These are phyloP conservation scores for Ascochyta clinopodiicola DNA, from an alignment of 2,329 filamentous ascomycete species.

Conservation along the genomic window DNA sequence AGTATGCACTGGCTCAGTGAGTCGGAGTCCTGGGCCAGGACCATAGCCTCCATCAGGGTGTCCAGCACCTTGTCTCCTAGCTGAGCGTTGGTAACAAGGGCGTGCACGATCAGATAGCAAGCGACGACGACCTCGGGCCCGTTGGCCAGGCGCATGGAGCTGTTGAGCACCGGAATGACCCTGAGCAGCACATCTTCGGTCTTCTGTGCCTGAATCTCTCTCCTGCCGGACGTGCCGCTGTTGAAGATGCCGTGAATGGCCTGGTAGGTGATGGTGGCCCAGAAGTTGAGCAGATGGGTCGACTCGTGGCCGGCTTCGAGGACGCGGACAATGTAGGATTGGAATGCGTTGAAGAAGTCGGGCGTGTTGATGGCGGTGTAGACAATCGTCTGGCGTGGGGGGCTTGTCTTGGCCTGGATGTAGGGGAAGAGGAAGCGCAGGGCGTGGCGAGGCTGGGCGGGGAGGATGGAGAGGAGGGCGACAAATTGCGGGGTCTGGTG, in stretches of 20 bases:
- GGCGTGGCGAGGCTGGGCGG: conserved; percentile 72
- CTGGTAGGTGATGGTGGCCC: conserved; percentile 87
- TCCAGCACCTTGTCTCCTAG: conserved; percentile 82
- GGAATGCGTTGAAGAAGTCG: conserved; percentile 77
- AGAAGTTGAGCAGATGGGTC: conserved; percentile 82
- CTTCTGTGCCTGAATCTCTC: conserved; percentile 77
- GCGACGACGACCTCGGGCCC: conserved; percentile 81
- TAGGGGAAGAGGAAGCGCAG: conserved; percentile 90
- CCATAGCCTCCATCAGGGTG: conserved; percentile 87
- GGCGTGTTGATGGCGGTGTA: conserved; percentile 82
- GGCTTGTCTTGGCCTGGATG: conserved; percentile 75
- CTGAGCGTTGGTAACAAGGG: conserved; percentile 82
- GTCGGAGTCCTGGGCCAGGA: conserved; percentile 75
- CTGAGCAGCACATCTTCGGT: conserved; percentile 77
- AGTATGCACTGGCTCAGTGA: conserved; percentile 77
- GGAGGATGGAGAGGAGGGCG: conserved; percentile 85
- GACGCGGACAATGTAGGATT: conserved; percentile 77
- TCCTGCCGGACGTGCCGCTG: conserved; percentile 74
- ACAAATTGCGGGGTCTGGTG: conserved; percentile 85
- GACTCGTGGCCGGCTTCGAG: conserved; percentile 76
- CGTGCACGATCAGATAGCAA: conserved; percentile 88
- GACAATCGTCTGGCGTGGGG: conserved; percentile 81
- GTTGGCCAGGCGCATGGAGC: conserved; percentile 76
- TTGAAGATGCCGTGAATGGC: conserved; percentile 84
- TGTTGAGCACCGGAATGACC: conserved; percentile 73